Percentiles rank a stretch among this genome's conserved stretches.
Evolutionary conservation across 495 filamentous ascomycete species (phyloP).

Genomic region (Xylaria telfairii): DNA sequence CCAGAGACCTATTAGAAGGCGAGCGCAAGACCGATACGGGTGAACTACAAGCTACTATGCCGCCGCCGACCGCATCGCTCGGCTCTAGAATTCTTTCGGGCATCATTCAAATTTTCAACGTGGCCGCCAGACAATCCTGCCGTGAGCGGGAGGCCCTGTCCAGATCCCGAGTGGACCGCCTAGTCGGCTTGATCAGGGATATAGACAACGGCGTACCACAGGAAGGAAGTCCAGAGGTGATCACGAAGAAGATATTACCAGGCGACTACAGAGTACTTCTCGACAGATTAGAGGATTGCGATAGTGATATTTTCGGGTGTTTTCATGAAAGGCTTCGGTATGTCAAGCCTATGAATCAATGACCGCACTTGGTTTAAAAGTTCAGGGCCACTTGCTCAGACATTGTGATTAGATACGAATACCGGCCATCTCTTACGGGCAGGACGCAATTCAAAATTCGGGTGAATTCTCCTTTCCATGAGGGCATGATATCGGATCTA

Average conservation of each 20-base stretch:
- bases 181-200: not conserved
- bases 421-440: not conserved
- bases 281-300: not conserved
- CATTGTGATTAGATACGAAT: not conserved
- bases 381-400: not conserved
- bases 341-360: not conserved
- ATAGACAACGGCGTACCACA: slow-evolving; percentile 2
- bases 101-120: not conserved
- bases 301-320: not conserved
- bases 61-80: not conserved
- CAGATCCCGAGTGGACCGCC: not conserved
- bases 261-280: slow-evolving; percentile 3
- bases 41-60: not conserved
- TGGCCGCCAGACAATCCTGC: not conserved
- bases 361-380: too few relatives aligned
- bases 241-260: slow-evolving; percentile 11
- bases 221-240: not conserved
- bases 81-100: not conserved
- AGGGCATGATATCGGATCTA: slow-evolving; percentile 9
- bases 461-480: slow-evolving; percentile 1
- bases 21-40: not conserved
- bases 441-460: slow-evolving; percentile 8
- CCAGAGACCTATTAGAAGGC: not conserved
- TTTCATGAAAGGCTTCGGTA: slow-evolving; percentile 13
- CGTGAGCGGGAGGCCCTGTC: not conserved